These are phyloP conservation scores for Ustilago trichophora DNA, from an alignment of 1,284 basidiomycete genomes.

Conservation along the genomic window DNA sequence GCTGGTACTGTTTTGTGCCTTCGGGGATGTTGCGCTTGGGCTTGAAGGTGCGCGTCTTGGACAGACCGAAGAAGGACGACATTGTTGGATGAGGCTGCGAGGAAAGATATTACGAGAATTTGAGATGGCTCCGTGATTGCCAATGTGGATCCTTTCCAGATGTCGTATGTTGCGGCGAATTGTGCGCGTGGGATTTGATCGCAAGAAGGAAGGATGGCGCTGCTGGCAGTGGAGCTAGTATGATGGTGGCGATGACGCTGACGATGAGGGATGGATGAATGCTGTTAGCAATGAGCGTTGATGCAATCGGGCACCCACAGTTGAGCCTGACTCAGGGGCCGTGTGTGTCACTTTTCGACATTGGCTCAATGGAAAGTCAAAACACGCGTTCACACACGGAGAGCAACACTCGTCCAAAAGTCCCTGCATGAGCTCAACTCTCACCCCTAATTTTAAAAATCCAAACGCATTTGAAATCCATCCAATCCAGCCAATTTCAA, in stretches of 20 bases:
- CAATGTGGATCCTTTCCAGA: too few relatives aligned
- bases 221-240: not conserved
- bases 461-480: too few relatives aligned
- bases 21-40: constrained; percentile 93
- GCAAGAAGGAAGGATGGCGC: too few relatives aligned
- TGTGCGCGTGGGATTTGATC: too few relatives aligned
- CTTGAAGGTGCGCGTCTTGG: constrained; percentile 92
- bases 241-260: not conserved
- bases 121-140: too few relatives aligned
- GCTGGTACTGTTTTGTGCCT: constrained; percentile 94
- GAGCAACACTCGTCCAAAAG: constrained; percentile 4
- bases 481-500: too few relatives aligned
- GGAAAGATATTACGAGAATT: too few relatives aligned
- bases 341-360: constrained; percentile 3
- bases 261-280: not conserved
- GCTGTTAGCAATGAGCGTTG: not conserved
- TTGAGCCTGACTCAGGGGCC: not conserved
- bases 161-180: too few relatives aligned
- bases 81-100: constrained; percentile 34
- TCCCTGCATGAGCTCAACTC: constrained; percentile 8
- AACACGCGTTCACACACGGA: constrained; percentile 3
- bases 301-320: too few relatives aligned
- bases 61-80: constrained; percentile 61
- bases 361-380: not conserved
- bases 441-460: too few relatives aligned